Conservation (phyloP, 2,329 filamentous ascomycete species). For the Trichoderma semiorbis region DNA sequence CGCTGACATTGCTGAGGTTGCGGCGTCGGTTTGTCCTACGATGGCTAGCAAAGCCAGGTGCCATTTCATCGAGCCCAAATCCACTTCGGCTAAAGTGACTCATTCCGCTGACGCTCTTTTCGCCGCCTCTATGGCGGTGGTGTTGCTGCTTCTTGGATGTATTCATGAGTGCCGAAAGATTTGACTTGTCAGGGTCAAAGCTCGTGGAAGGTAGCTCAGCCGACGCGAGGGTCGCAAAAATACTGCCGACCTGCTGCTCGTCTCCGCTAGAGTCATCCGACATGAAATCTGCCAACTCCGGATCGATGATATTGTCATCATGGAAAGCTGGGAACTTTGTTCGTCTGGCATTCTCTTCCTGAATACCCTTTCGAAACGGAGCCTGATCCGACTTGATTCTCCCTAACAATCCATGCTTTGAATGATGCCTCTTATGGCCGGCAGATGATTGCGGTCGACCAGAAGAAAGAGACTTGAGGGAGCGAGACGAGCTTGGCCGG, state of each 20-base stretch:
- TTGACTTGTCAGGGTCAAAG: slow-evolving; percentile 70
- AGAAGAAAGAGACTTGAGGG: slow-evolving; percentile 68
- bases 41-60: slow-evolving; percentile 55
- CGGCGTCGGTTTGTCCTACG: slow-evolving; percentile 65
- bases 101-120: slow-evolving; percentile 70
- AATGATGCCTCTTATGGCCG: slow-evolving; percentile 80
- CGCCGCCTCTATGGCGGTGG: slow-evolving; percentile 62
- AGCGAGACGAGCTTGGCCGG: slow-evolving; percentile 90
- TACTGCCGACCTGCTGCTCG: slow-evolving; percentile 76
- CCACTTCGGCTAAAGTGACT: slow-evolving; percentile 65
- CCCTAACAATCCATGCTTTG: slow-evolving; percentile 78
- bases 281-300: slow-evolving; percentile 90
- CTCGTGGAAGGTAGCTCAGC: slow-evolving; percentile 61
- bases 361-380: slow-evolving; percentile 74
- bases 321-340: slow-evolving; percentile 82
- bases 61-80: slow-evolving; percentile 57
- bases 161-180: slow-evolving; percentile 68
- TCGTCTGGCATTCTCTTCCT: slow-evolving; percentile 63
- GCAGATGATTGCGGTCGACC: slow-evolving; percentile 69
- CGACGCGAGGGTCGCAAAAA: slow-evolving; percentile 72
- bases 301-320: slow-evolving; percentile 97
- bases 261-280: slow-evolving; percentile 94
- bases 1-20: slow-evolving; percentile 81
- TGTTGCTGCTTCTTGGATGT: slow-evolving; percentile 69
- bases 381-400: slow-evolving; percentile 76